Base-by-base conservation (phyloP, 129 eudicot genomes). In the Lonicera japonica region DNA sequence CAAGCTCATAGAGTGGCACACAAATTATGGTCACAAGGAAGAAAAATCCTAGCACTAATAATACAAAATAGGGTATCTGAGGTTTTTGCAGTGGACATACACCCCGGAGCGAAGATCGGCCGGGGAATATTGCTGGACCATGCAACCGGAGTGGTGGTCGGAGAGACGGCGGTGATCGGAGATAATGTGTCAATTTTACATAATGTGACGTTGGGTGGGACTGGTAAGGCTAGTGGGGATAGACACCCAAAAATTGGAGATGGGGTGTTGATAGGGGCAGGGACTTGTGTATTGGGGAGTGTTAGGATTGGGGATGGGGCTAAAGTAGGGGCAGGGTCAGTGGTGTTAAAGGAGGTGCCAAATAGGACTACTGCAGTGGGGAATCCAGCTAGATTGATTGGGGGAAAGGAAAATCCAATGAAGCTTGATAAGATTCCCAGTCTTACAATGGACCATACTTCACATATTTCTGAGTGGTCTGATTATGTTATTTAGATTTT, bases 81-180 rank as follows among this genome's bases (percentile, higher is more conserved):
- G 54, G 82, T 81, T 17, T 81, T 77, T 66, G 77, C 77, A 18
- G 86, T 77, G 50, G 86, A 81, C 66, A 81, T 81, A 7, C 86
- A 81, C 21, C 86, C 86, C 0, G 86, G 86, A 51, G 86, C 86
- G 1, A 81, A 66, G 17, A 81, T 81, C 8, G 86, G 86, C 8
- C 45, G 74, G 14, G 86, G 86, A 73, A 81, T 81, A 18, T 63
- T 81, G 74, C 79, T 81, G 18, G 86, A 81, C 66, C 86, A 81
- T 56, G 86, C 86, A 0, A 81, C 86, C 5, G 86, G 86, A 18
- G 55, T 81, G 17, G 86, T 81, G 25, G 43, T 81, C 38, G 86
- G 86, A 16, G 86, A 81, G 39, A 81, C 86, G 25, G 86, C 86
- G 14, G 82, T 76, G 21, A 81, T 81, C n/a, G 86, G 82, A 17